Evolutionary conservation across 306 rosid species (phyloP), one percentile per base, ranked within the genome.

Genomic region (Betula pendula): DNA sequence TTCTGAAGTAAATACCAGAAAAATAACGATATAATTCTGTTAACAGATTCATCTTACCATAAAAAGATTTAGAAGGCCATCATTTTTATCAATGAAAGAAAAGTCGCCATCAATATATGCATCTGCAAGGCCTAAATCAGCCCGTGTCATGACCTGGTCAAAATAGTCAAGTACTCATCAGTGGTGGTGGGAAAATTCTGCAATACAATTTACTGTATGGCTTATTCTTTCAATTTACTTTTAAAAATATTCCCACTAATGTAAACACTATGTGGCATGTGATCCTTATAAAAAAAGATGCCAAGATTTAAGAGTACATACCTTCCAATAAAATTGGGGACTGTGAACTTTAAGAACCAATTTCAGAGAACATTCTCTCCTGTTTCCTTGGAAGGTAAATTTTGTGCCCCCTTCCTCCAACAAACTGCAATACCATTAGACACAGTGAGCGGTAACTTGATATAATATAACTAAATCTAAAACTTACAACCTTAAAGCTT

Each of bases 251-350:
- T 12, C 20, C 8, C 12, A 15, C n/a, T 1, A 59, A 59, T 59
- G 40, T 11, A 8, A 35, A 71, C 27, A 3, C 19, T 43, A 29
- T 20, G 42, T 20, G 10, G 50, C 1, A 31, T 8, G 45, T 69
- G 22, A 58, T 51, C 48, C 33, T 25, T 0, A 11, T 12, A 38
- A 5, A 74, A 53, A 56, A 29, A 49, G 8, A 29, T 48, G 33
- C 50, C 42, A 44, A 15, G 13, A 56, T n/a, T n/a, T n/a, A 66
- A 66, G 5, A 68, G 70, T 58, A 62, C 56, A 44, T 77, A 91
- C 97, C 96, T 94, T 94, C 98, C 96, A 91, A 81, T 94, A 94
- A 83, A 94, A 94, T 58, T 91, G 97, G 2, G 96, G 94, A 81
- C 6, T 83, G 70, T 87, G 93, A 84, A 94, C 76, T 81, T 78